Evolutionary conservation across 371 early-diverging fungal genomes (phyloP), one percentile per base, ranked within the genome.

Genomic region (Mucor saturninus): DNA sequence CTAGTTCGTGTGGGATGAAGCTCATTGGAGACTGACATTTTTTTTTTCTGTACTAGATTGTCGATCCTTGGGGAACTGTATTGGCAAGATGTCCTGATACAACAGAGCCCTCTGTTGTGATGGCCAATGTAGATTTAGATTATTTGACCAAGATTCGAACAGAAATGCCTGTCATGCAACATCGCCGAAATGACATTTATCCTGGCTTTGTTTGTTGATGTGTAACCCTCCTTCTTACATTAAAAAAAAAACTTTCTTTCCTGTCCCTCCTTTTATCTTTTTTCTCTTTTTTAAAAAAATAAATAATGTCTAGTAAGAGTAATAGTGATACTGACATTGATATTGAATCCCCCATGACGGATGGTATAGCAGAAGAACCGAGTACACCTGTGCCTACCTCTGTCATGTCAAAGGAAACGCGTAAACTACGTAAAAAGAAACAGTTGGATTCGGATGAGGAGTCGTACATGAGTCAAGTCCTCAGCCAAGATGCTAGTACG

Each of bases 101-200:
- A 14, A 28, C 14, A 3, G 64, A 65, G 15, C 84, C 88, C 1
- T 59, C 69, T 0, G 6, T 93, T 10, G 91, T 89, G 2, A 56
- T 86, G 2, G 93, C 88, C 0, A 74, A 83, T 15, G 79, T 94
- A 29, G 88, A 93, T 62, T 64, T 92, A 5, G 76, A 79, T 2
- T 79, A 73, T 35, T 56, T 93, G 39, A 72, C 81, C 8, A 79
- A 77, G 30, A 73, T 93, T 28, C 78, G 95, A 35, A 45, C 55
- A 15, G 88, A 89, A 62, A 91, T 93, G 89, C 93, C 94, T 2
- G 86, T 94, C 2, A 69, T 87, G 69, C 63, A 68, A 5, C 92
- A 94, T 65, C 74, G 88, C 45, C 76, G 94, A 54, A 39, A 64
- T 28, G 93, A 94, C 54, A 21, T 94, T 11, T 94, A 88, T 64